Conservation (phyloP, 495 filamentous ascomycete species). For the Aspergillus bridgeri region DNA sequence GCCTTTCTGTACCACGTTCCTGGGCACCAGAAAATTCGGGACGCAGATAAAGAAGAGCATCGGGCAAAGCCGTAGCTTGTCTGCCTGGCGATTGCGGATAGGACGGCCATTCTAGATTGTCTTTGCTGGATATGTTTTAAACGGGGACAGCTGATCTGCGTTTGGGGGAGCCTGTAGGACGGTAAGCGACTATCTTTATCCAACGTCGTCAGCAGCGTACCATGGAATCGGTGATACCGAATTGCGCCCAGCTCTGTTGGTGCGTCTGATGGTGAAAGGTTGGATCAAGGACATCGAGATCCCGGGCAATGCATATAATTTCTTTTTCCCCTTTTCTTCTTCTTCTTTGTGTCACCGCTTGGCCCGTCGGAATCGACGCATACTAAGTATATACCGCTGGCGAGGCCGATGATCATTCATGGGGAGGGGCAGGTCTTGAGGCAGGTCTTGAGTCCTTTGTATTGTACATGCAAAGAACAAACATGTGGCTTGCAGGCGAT, state of each 20-base stretch:
- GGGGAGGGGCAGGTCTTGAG: too few species aligned
- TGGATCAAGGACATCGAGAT: neutral
- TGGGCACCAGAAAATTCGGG: neutral
- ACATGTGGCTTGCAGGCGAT: neutral
- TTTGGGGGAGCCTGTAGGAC: neutral
- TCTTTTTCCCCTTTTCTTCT: neutral
- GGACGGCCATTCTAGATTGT: neutral
- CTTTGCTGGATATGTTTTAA: neutral
- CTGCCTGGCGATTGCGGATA: neutral
- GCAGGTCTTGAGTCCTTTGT: neutral
- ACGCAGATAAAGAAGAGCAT: neutral
- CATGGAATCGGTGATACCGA: neutral
- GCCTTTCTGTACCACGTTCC: neutral
- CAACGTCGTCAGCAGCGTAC: neutral
- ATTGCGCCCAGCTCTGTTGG: neutral
- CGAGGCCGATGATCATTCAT: neutral
- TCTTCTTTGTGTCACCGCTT: neutral
- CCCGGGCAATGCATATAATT: neutral
- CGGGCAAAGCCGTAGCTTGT: neutral
- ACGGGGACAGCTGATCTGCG: neutral
- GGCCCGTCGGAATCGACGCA: neutral
- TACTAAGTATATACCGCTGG: neutral
- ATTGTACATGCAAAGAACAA: neutral
- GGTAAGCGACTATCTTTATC: neutral
- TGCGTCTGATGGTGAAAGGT: neutral